A percentile compares a stretch with the other conserved stretches of the same genome.
Evolutionary conservation across 2,329 filamentous ascomycete species (phyloP).

Genomic region (Clonostachys byssicola): DNA sequence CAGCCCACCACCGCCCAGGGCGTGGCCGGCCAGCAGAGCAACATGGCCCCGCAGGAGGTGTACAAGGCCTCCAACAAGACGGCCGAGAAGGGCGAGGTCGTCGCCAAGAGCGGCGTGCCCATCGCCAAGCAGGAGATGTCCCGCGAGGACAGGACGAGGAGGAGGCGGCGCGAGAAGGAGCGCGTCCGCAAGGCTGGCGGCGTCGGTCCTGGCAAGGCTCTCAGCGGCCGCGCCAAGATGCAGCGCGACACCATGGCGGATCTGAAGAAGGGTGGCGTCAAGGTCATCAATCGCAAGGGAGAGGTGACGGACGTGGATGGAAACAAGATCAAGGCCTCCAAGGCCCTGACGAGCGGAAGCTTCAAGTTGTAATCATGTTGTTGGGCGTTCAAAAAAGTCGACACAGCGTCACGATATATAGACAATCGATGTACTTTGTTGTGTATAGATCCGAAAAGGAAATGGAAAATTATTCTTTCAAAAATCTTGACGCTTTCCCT

Average conservation of each 20-base stretch:
- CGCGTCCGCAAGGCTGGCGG: slow-evolving; percentile 67
- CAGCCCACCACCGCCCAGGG: slow-evolving; percentile 79
- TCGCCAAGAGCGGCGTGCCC: slow-evolving; percentile 73
- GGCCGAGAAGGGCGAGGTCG: slow-evolving; percentile 64
- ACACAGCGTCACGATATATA: too few species aligned
- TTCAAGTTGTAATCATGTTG: slow-evolving; percentile 52
- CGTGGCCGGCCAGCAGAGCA: slow-evolving; percentile 55
- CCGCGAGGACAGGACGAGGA: slow-evolving; percentile 76
- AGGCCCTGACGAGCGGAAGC: slow-evolving; percentile 47
- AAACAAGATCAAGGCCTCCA: slow-evolving; percentile 59
- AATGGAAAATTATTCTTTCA: background rate
- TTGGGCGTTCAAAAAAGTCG: background rate
- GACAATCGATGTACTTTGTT: background rate
- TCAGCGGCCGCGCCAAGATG: slow-evolving; percentile 52
- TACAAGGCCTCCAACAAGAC: slow-evolving; percentile 76
- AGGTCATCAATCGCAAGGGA: slow-evolving; percentile 87
- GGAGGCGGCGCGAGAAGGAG: slow-evolving; percentile 81
- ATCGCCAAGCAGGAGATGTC: slow-evolving; percentile 82
- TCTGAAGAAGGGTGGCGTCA: slow-evolving; percentile 81
- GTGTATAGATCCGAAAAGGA: background rate
- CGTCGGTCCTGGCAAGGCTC: slow-evolving; percentile 30
- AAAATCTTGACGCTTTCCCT: too few species aligned
- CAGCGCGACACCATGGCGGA: slow-evolving; percentile 53
- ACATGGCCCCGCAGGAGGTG: slow-evolving; percentile 90
- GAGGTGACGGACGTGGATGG: slow-evolving; percentile 81